A percentile compares a stretch with the other conserved stretches of the same genome.
phyloP scores from a whole-genome alignment of 2,329 filamentous ascomycete species.

The Myotisia sp. region DNA sequence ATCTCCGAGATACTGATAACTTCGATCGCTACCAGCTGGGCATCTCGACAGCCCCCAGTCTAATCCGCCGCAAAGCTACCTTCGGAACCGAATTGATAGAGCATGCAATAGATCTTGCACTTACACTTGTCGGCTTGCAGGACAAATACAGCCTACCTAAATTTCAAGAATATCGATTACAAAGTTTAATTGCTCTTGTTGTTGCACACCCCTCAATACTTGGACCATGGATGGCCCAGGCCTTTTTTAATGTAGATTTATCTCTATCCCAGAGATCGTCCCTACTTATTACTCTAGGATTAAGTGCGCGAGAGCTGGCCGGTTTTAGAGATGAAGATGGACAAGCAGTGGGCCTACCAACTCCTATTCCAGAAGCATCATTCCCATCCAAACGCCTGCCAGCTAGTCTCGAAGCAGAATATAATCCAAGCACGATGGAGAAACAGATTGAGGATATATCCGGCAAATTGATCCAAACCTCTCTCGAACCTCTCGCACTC shows the following conservation, averaged over 20 bases:
- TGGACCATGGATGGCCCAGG: conserved; percentile 69
- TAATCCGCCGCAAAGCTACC: conserved; percentile 77
- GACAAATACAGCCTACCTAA: conserved; percentile 70
- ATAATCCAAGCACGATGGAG: conserved; percentile 31
- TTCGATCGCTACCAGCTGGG: conserved; percentile 74
- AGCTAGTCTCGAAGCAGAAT: conserved; percentile 56
- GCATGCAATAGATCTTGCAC: conserved; percentile 67
- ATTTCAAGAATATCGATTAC: conserved; percentile 61
- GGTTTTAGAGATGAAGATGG: conserved; percentile 51
- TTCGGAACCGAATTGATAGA: conserved; percentile 81
- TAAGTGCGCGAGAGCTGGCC: conserved; percentile 71
- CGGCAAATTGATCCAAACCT: conserved; percentile 50
- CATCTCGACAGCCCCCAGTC: conserved; percentile 56
- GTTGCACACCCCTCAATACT: conserved; percentile 62
- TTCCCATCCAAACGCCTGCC: conserved; percentile 78
- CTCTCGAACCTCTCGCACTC: conserved; percentile 70
- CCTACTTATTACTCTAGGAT: conserved; percentile 65
- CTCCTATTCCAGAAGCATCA: conserved; percentile 26
- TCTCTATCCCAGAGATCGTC: conserved; percentile 72
- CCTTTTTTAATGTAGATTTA: conserved; percentile 85
- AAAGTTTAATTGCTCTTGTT: conserved; percentile 69
- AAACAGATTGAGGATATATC: conserved; percentile 53
- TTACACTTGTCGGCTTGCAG: conserved; percentile 62
- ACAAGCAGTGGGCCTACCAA: conserved; percentile 20
- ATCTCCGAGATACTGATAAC: conserved; percentile 65